Percentiles rank a stretch among this genome's conserved stretches.
phyloP scores from a whole-genome alignment of 495 filamentous ascomycete species.

The Usnea hakonensis region DNA sequence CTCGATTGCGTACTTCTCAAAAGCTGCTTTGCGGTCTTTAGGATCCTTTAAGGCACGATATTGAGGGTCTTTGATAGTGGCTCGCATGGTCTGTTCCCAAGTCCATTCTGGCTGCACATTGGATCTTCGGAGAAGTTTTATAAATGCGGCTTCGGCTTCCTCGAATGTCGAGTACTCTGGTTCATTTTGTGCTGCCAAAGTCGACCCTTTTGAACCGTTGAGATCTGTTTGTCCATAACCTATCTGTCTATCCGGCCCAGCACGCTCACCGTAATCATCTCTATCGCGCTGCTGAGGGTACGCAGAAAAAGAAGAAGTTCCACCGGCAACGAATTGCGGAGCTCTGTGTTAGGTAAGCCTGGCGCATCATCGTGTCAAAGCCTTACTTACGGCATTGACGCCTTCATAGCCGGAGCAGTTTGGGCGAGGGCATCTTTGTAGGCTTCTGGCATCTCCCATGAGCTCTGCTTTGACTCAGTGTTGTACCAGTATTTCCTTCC shows the following conservation, averaged over 20 bases:
- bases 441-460: conserved; percentile 87
- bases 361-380: conserved; percentile 4
- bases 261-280: conserved; percentile 49
- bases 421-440: conserved; percentile 65
- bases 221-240: conserved; percentile 48
- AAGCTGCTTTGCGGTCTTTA: conserved; percentile 81
- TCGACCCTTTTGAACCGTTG: conserved; percentile 54
- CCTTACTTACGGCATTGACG: conserved; percentile 52
- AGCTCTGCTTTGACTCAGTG: conserved; percentile 81
- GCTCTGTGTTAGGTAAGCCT: conserved; percentile 40
- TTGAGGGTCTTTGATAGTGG: conserved; percentile 86
- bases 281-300: conserved; percentile 41
- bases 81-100: conserved; percentile 85
- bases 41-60: conserved; percentile 93
- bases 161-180: conserved; percentile 79
- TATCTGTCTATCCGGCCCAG: conserved; percentile 57
- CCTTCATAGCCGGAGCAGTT: conserved; percentile 40
- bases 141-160: conserved; percentile 90
- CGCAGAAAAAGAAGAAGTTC: conserved; percentile 47
- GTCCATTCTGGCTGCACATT: conserved; percentile 84
- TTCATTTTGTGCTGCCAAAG: conserved; percentile 59
- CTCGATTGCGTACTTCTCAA: conserved; percentile 92
- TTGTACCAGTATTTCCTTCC: conserved; percentile 94
- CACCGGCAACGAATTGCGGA: conserved; percentile 61
- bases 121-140: conserved; percentile 78